phyloP scores from a whole-genome alignment of 225 moss, liverwort and hornwort species.

The Sphagnum contortum region DNA sequence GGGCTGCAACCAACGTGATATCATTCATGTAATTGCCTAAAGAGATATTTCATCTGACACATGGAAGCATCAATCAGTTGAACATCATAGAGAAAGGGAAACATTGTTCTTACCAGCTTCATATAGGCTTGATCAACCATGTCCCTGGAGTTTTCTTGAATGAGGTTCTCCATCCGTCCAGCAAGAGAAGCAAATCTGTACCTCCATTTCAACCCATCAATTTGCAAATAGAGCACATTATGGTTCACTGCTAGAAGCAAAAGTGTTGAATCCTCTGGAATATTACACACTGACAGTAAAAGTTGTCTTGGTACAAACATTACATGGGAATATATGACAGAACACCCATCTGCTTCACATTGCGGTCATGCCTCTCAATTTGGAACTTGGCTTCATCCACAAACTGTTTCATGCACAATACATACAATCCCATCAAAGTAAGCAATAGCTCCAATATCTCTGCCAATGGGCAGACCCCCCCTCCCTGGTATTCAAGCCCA shows the following conservation, averaged over 20 bases:
- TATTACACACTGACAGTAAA: no score
- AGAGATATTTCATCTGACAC: no score
- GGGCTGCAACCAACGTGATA: no score
- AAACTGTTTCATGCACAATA: conserved; percentile 39
- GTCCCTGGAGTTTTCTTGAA: conserved; percentile 89
- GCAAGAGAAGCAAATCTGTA: conserved; percentile 87
- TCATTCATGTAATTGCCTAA: no score
- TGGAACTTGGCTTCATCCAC: conserved; percentile 94
- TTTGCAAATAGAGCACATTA: not conserved
- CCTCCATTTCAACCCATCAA: conserved; percentile 1
- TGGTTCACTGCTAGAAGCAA: not conserved
- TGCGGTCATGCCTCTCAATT: conserved; percentile 92
- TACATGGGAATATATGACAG: conserved; percentile 91
- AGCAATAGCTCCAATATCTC: not conserved
- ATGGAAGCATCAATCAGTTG: no score
- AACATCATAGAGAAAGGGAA: not conserved
- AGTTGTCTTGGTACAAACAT: no score
- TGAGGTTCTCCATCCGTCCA: conserved; percentile 92
- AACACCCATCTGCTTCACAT: conserved; percentile 81
- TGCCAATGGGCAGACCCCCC: not conserved
- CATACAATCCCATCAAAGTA: not conserved
- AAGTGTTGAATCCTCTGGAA: no score
- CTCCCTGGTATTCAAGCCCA: no score
- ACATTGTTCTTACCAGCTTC: conserved; percentile 59
- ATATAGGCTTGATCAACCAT: conserved; percentile 89